These are phyloP conservation scores for Meyerozyma smithsonii DNA, from an alignment of 1,139 yeast species.

Conservation along the genomic window DNA sequence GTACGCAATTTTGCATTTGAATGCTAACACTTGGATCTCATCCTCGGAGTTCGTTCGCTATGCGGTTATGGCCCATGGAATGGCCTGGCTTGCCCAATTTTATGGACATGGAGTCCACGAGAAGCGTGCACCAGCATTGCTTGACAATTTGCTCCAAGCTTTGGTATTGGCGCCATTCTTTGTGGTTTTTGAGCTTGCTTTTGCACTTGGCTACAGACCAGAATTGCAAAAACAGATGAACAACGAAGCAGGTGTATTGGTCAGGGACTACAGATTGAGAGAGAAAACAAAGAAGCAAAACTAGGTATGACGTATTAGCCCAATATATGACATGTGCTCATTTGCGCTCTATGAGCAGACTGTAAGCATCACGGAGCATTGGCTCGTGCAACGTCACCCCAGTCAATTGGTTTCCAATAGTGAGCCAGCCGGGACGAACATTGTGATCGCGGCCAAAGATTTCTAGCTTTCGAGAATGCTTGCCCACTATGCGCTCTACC, in stretches of 20 bases:
- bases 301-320: too few relatives aligned
- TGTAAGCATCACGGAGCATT: not conserved
- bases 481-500: slow-evolving; percentile 78
- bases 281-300: slow-evolving; percentile 6
- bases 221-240: slow-evolving; percentile 55
- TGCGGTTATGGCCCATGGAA: slow-evolving; percentile 40
- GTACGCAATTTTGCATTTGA: slow-evolving; percentile 15
- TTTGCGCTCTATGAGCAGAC: not conserved
- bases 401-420: slow-evolving; percentile 10
- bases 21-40: slow-evolving; percentile 3
- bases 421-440: slow-evolving; percentile 85
- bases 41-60: slow-evolving; percentile 20
- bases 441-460: slow-evolving; percentile 87
- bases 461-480: slow-evolving; percentile 71
- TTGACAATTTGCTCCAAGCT: slow-evolving; percentile 81
- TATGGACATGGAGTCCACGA: slow-evolving; percentile 85
- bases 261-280: slow-evolving; percentile 20
- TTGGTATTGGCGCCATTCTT: slow-evolving; percentile 88
- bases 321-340: too few relatives aligned
- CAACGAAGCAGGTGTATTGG: slow-evolving; percentile 39
- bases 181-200: slow-evolving; percentile 73
- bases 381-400: slow-evolving; percentile 1
- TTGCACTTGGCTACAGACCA: slow-evolving; percentile 55
- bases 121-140: slow-evolving; percentile 77
- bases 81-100: slow-evolving; percentile 82